Evolutionary conservation across 805 yeast genomes (phyloP), one percentile per base, ranked within the genome.

Genomic region (Ogataea corticis): DNA sequence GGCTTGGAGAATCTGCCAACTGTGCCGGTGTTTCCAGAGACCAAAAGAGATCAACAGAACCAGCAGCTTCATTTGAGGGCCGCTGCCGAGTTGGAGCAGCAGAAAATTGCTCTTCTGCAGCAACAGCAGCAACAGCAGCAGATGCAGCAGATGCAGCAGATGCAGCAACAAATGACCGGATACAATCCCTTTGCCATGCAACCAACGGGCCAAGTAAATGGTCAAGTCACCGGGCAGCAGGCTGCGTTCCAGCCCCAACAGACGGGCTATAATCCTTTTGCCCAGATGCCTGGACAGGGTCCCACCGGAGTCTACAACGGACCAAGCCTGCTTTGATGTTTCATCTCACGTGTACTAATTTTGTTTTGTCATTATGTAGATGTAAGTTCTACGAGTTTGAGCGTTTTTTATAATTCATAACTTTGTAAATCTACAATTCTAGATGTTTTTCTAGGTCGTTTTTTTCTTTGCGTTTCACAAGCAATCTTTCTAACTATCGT

Each of bases 1-100:
- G 92, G 91, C 0, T 71, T 82, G 48, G 91, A 85, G 58, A 68
- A 69, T 41, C 62, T 84, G 35, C 83, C 83, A 9, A 84, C 90
- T 0, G 67, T 77, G 3, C 78, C 89, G 2, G 86, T 83, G 7
- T 85, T 83, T 55, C 88, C 87, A 0, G 81, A 82, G 54, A 81
- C 87, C n/a, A 54, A 57, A 44, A 47, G 52, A 17, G 62, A 55
- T 17, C 38, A 31, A 17, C 51, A 46, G 23, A 45, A 56, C 30
- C 56, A 58, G 13, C 60, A 51, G 33, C 33, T 51, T 31, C 52
- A 46, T 19, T 18, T 35, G 30, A 48, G 52, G 33, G 64, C 65
- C 2, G 45, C 42, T 12, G 31, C 38, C 7, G 53, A 59, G 33
- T 41, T 61, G 13, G 53, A 57, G 38, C 59, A 58, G 32, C 58